These are phyloP conservation scores for Neofusicoccum cordaticola DNA, from an alignment of 2,329 filamentous ascomycete species.

Conservation along the genomic window DNA sequence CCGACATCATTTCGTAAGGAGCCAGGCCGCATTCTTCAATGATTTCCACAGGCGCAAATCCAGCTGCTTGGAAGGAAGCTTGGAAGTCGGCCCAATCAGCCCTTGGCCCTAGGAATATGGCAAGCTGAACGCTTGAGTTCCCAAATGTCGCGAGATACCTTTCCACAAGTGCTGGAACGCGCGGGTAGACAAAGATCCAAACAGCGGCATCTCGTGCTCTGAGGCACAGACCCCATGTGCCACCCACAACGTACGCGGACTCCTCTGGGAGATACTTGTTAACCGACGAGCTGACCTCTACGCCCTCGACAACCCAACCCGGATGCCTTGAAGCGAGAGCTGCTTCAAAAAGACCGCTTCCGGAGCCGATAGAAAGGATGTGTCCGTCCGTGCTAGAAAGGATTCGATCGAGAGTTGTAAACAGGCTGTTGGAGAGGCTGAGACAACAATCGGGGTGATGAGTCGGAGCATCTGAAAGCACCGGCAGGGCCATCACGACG, in stretches of 20 bases:
- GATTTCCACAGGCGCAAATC: conserved; percentile 23
- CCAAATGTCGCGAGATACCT: conserved; percentile 43
- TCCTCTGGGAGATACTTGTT: conserved; percentile 46
- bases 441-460: conserved; percentile 36
- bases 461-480: conserved; percentile 19
- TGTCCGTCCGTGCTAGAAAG: conserved; percentile 26
- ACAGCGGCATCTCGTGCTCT: conserved; percentile 41
- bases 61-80: conserved; percentile 22
- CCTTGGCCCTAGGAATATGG: conserved; percentile 45
- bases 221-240: conserved; percentile 44
- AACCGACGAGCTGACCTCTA: conserved; percentile 44
- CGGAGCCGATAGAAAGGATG: conserved; percentile 49
- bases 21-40: conserved; percentile 30
- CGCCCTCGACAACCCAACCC: conserved; percentile 39
- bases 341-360: conserved; percentile 51
- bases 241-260: conserved; percentile 43
- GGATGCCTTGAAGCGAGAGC: conserved; percentile 32
- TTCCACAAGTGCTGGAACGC: conserved; percentile 44
- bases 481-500: conserved; percentile 1
- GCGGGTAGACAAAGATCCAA: conserved; percentile 57
- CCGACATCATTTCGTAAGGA: conserved; percentile 33
- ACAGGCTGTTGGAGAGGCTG: conserved; percentile 31
- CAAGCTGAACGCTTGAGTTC: conserved; percentile 27
- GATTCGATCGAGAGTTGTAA: conserved; percentile 25
- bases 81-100: conserved; percentile 42